phyloP scores from a whole-genome alignment of 257 asterid species.

The Parsonsia alboflavescens region DNA sequence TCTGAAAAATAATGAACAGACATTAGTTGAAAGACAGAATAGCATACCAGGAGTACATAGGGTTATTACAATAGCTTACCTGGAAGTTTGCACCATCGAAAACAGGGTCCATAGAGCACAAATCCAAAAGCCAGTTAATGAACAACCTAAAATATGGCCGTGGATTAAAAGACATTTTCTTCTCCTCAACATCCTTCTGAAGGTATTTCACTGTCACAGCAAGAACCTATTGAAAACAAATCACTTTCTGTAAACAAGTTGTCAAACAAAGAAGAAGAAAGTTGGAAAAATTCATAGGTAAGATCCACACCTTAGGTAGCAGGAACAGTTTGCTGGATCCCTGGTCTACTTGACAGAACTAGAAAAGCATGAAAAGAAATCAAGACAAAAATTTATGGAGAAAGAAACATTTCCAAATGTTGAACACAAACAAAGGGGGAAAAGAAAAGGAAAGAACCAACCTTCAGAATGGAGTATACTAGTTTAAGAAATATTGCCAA shows the following conservation, averaged over 20 bases:
- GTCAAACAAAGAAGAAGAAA: constrained; percentile 13
- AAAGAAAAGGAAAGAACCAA: constrained; percentile 25
- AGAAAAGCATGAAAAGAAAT: constrained; percentile 26
- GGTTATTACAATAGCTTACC: constrained; percentile 34
- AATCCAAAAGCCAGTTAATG: constrained; percentile 85
- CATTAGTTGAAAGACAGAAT: constrained; percentile 2
- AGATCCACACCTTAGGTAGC: constrained; percentile 66
- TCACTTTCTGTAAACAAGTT: constrained; percentile 3
- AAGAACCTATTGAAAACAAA: constrained; percentile 54
- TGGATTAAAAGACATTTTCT: constrained; percentile 62
- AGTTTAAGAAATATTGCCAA: too few species aligned
- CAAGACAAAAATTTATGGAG: constrained; percentile 6
- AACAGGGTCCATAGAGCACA: constrained; percentile 83
- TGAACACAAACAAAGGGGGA: not conserved
- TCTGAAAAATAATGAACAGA: constrained; percentile 35
- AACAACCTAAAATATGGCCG: constrained; percentile 91
- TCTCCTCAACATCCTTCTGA: constrained; percentile 80
- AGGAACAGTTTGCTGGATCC: constrained; percentile 67
- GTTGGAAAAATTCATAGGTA: constrained; percentile 6
- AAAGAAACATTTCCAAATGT: too few species aligned
- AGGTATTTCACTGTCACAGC: constrained; percentile 74
- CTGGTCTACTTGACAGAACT: constrained; percentile 82
- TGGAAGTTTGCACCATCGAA: constrained; percentile 94
- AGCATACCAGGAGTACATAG: not conserved
- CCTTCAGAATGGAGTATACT: constrained; percentile 84